Evolutionary conservation across 2,329 filamentous ascomycete species (phyloP).

Genomic region (Penicillium thymicola): DNA sequence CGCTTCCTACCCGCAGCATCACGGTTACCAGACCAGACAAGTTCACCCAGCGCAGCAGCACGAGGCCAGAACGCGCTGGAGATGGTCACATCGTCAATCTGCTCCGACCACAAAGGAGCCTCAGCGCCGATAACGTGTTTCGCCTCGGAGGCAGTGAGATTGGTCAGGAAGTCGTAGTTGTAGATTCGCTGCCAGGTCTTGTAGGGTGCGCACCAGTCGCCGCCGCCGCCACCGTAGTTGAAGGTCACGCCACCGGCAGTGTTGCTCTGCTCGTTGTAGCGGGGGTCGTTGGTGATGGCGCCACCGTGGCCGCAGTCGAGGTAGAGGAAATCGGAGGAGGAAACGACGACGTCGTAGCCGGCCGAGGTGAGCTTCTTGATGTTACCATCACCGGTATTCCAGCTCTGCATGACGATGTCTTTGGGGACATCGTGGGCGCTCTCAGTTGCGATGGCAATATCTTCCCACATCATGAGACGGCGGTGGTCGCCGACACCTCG

Average conservation of each 20-base stretch:
- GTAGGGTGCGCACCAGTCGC: constrained; percentile 59
- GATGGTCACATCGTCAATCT: constrained; percentile 53
- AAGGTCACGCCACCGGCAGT: constrained; percentile 49
- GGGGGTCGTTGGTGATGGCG: constrained; percentile 54
- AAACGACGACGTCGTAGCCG: constrained; percentile 57
- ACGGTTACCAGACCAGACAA: constrained; percentile 55
- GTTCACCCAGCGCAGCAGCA: constrained; percentile 55
- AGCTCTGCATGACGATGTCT: constrained; percentile 53
- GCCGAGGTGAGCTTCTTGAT: constrained; percentile 50
- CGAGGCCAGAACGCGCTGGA: constrained; percentile 55
- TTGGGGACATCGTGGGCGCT: constrained; percentile 49
- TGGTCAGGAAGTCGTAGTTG: constrained; percentile 54
- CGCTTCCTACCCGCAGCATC: constrained; percentile 50
- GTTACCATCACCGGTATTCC: constrained; percentile 54
- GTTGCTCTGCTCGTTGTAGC: constrained; percentile 55
- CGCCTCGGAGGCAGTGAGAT: constrained; percentile 47
- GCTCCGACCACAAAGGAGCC: constrained; percentile 54
- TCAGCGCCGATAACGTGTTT: constrained; percentile 52
- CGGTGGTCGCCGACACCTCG: constrained; percentile 42
- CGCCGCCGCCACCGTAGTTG: constrained; percentile 54
- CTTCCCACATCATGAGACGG: constrained; percentile 58
- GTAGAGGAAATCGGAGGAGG: constrained; percentile 55
- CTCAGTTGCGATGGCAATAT: constrained; percentile 47
- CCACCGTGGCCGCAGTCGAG: constrained; percentile 57
- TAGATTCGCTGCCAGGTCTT: constrained; percentile 62